phyloP scores from a whole-genome alignment of 306 rosid genomes.

The Cercis canadensis region DNA sequence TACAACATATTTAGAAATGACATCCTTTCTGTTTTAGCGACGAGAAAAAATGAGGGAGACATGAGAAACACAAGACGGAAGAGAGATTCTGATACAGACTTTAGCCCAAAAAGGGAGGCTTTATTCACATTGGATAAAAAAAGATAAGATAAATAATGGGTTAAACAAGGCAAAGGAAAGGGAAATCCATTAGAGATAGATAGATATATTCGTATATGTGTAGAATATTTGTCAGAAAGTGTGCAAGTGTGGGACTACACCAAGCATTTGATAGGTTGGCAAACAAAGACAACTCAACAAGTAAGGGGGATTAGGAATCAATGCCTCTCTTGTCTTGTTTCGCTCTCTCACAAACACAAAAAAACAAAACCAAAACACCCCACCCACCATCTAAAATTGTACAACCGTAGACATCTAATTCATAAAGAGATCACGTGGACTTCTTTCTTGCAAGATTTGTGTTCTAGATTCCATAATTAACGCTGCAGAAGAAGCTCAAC shows the following conservation, averaged over 20 bases:
- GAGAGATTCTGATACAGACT: constrained; percentile 14
- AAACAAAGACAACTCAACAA: constrained; percentile 36
- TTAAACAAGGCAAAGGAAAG: constrained; percentile 14
- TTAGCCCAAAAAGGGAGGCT: constrained; percentile 26
- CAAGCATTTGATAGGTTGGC: constrained; percentile 14
- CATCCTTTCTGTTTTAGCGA: no score
- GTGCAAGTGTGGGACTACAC: constrained; percentile 18
- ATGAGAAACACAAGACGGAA: no score
- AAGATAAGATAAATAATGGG: neutral
- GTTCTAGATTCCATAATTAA: no score
- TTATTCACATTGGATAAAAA: constrained; percentile 17
- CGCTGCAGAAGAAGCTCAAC: no score
- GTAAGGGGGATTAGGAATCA: constrained; percentile 10
- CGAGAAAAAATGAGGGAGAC: no score
- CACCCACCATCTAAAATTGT: neutral
- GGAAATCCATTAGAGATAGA: constrained; percentile 8
- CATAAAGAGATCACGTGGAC: no score
- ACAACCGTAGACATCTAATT: neutral
- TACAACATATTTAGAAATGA: no score
- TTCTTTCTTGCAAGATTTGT: no score
- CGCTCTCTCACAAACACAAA: constrained; percentile 4
- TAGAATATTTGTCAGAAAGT: constrained; percentile 14
- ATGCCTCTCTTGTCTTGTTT: constrained; percentile 23
- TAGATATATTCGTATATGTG: no score
- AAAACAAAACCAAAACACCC: constrained; percentile 16